phyloP scores from a whole-genome alignment of 1,284 basidiomycete genomes.

The Apiotrichum gracile region DNA sequence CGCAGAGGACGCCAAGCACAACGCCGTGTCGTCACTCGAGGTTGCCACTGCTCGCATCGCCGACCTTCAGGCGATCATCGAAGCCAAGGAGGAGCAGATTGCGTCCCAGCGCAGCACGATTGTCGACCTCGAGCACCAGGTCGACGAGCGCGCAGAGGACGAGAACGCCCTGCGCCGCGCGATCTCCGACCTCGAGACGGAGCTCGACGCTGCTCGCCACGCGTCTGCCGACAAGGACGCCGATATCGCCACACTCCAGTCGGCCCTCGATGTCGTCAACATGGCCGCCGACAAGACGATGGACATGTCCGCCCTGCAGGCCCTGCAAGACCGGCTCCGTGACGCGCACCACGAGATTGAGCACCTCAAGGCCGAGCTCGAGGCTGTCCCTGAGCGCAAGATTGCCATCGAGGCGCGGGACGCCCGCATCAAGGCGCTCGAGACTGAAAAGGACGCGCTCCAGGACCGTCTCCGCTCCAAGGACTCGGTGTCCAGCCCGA shows the following conservation, averaged over 20 bases:
- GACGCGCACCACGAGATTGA: conserved; percentile 74
- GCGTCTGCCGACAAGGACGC: not conserved
- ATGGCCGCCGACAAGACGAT: not conserved
- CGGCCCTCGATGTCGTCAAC: not conserved
- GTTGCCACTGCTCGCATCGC: not conserved
- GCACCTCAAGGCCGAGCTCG: conserved; percentile 60
- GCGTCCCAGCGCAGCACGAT: not conserved
- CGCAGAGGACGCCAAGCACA: conserved; percentile 9
- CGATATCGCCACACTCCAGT: not conserved
- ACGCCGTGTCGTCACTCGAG: conserved; percentile 7
- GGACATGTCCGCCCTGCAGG: not conserved
- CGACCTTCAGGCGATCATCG: not conserved
- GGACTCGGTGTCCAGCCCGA: not conserved
- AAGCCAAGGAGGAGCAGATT: not conserved
- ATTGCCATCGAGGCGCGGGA: conserved; percentile 33
- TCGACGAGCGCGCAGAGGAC: not conserved
- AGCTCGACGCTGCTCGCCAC: not conserved
- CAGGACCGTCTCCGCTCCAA: conserved; percentile 17
- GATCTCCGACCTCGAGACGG: not conserved
- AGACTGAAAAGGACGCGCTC: conserved; percentile 36
- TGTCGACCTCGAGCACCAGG: not conserved
- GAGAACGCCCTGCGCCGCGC: not conserved
- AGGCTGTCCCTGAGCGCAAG: conserved; percentile 28
- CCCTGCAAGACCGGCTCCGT: conserved; percentile 69
- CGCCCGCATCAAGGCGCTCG: conserved; percentile 35